Conservation (phyloP, 495 filamentous ascomycete species). For the Lophiostoma macrostomum region DNA sequence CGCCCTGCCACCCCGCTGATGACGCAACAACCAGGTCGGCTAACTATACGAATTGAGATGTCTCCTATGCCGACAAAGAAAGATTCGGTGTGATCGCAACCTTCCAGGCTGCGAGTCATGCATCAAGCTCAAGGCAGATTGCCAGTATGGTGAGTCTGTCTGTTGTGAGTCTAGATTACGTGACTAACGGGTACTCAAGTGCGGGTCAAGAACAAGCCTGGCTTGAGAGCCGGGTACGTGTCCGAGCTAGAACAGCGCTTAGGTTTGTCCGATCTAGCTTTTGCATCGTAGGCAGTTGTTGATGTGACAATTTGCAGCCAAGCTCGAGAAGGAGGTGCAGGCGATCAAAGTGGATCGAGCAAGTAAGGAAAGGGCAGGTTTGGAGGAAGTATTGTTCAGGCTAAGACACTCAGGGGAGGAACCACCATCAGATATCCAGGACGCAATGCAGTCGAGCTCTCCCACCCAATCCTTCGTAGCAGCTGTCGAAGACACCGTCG, state of each 20-base stretch:
- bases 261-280: slow-evolving; percentile 16
- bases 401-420: too few relatives aligned
- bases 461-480: slow-evolving; percentile 3
- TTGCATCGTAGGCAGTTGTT: not conserved
- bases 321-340: slow-evolving; percentile 25
- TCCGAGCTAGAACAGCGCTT: slow-evolving; percentile 36
- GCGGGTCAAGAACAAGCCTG: slow-evolving; percentile 33
- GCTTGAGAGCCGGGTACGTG: slow-evolving; percentile 39
- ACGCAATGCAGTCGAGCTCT: not conserved
- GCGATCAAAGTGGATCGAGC: slow-evolving; percentile 23
- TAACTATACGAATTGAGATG: not conserved
- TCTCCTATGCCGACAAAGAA: slow-evolving; percentile 19
- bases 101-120: slow-evolving; percentile 23
- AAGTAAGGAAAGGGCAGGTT: not conserved
- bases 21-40: not conserved
- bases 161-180: not conserved
- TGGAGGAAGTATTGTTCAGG: not conserved
- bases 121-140: slow-evolving; percentile 3
- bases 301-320: slow-evolving; percentile 6
- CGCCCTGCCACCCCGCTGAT: too few relatives aligned
- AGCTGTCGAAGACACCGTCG: too few relatives aligned
- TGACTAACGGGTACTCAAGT: slow-evolving; percentile 12
- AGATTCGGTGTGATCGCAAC: slow-evolving; percentile 16
- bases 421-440: too few relatives aligned
- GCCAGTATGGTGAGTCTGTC: slow-evolving; percentile 15